phyloP scores from a whole-genome alignment of 208 protist genomes.

The Trypanosoma vivax region DNA sequence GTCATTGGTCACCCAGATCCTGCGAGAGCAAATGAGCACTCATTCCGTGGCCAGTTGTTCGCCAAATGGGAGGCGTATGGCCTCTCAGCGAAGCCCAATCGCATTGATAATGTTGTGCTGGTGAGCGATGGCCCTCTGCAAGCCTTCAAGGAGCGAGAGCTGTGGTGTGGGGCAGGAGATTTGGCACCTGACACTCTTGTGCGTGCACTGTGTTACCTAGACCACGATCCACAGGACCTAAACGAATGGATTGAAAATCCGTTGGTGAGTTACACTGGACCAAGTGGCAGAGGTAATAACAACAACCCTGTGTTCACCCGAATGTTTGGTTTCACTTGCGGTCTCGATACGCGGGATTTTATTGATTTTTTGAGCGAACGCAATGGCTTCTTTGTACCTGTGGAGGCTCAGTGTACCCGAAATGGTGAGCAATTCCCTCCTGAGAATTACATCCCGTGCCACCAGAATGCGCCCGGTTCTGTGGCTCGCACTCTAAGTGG shows the following conservation, averaged over 20 bases:
- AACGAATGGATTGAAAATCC: conserved; percentile 34
- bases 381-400: conserved; percentile 17
- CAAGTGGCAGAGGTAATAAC: not conserved
- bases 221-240: conserved; percentile 20
- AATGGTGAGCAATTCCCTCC: no score
- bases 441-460: no score
- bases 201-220: conserved; percentile 20
- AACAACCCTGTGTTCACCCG: not conserved
- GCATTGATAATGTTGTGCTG: conserved; percentile 52
- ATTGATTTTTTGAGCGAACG: conserved; percentile 15
- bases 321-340: conserved; percentile 20
- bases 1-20: conserved; percentile 57
- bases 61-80: conserved; percentile 29
- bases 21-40: conserved; percentile 19
- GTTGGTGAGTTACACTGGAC: conserved; percentile 23
- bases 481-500: no score
- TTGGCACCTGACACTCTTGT: conserved; percentile 31
- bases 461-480: no score
- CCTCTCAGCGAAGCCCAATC: conserved; percentile 28
- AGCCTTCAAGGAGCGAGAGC: conserved; percentile 30
- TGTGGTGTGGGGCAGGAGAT: conserved; percentile 22
- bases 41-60: conserved; percentile 45
- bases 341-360: conserved; percentile 24
- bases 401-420: no score
- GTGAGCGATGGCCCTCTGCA: conserved; percentile 44